Percentiles rank a stretch among this genome's conserved stretches.
Conservation (phyloP, 768 basidiomycete species). For the Psilocybe azurescens region DNA sequence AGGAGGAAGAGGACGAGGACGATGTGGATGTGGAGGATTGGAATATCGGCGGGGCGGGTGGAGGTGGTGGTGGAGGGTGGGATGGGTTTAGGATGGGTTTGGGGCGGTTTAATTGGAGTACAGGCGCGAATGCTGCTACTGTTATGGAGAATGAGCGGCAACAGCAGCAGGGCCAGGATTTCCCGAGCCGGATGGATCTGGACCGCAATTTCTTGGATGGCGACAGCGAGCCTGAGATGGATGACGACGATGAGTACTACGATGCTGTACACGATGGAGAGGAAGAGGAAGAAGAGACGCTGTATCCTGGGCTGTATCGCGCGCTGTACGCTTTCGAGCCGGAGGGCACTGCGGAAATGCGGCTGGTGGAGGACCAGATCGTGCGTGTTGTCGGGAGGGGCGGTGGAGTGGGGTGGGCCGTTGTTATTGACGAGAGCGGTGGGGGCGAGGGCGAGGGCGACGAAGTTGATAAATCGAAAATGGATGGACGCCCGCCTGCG, state of each 20-base stretch:
- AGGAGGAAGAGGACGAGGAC: slow-evolving; percentile 24
- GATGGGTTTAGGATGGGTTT: slow-evolving; percentile 32
- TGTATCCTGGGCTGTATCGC: slow-evolving; percentile 75
- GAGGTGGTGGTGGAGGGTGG: slow-evolving; percentile 33
- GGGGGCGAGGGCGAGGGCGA: slow-evolving; percentile 11
- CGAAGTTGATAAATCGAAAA: slow-evolving; percentile 20
- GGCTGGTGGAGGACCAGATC: slow-evolving; percentile 75
- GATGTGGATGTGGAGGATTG: slow-evolving; percentile 24
- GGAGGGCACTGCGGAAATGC: slow-evolving; percentile 86
- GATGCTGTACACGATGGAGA: slow-evolving; percentile 25
- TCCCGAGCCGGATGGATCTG: slow-evolving; percentile 48
- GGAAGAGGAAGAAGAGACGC: slow-evolving; percentile 45
- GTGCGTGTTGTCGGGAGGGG: slow-evolving; percentile 76
- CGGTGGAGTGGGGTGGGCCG: slow-evolving; percentile 83
- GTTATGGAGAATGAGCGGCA: slow-evolving; percentile 15
- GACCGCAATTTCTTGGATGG: slow-evolving; percentile 35
- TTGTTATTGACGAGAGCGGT: slow-evolving; percentile 51
- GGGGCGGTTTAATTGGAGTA: slow-evolving; percentile 23
- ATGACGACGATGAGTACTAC: slow-evolving; percentile 32
- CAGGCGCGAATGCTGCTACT: slow-evolving; percentile 12
- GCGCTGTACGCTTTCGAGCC: slow-evolving; percentile 82
- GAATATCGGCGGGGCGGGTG: slow-evolving; percentile 32
- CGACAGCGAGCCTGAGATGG: slow-evolving; percentile 22
- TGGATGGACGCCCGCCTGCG: slow-evolving; percentile 12
- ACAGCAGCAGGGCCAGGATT: slow-evolving; percentile 30